Conservation (phyloP, 192 early-diverging fungal genomes). For the Allomyces macrogynus region DNA sequence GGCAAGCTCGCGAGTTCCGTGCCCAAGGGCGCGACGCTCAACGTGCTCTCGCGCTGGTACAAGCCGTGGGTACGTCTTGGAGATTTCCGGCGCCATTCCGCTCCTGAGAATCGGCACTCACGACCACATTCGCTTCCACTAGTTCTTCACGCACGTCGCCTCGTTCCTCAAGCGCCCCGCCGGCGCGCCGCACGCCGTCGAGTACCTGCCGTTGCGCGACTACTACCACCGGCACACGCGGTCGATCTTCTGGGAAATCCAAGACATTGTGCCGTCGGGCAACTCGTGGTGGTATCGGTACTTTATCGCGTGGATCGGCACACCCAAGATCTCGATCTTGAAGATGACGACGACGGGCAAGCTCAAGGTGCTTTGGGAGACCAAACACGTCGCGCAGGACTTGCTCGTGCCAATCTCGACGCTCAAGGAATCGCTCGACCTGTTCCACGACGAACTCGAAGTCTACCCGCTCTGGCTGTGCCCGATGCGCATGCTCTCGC, state of each 20-base stretch:
- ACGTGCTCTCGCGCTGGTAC: slow-evolving; percentile 14
- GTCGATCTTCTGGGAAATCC: slow-evolving; percentile 19
- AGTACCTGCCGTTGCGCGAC: slow-evolving; percentile 21
- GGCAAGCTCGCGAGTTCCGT: slow-evolving; percentile 14
- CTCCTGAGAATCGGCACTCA: no score
- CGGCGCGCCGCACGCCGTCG: slow-evolving; percentile 3
- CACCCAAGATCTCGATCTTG: slow-evolving; percentile 12
- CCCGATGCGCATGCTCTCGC: slow-evolving; percentile 3
- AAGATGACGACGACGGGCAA: slow-evolving; percentile 15
- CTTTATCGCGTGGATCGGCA: slow-evolving; percentile 16
- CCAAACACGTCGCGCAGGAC: slow-evolving; percentile 15
- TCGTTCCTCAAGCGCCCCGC: slow-evolving; percentile 3
- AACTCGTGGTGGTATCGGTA: slow-evolving; percentile 16
- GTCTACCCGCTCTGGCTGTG: slow-evolving; percentile 12
- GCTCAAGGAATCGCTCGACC: slow-evolving; percentile 10
- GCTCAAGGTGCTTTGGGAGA: slow-evolving; percentile 10
- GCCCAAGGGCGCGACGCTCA: slow-evolving; percentile 9
- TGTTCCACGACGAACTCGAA: slow-evolving; percentile 15
- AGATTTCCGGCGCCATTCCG: no score
- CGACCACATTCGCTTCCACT: no score
- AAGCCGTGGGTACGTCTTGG: slow-evolving; percentile 10
- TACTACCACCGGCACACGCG: slow-evolving; percentile 24
- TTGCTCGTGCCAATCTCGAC: slow-evolving; percentile 13
- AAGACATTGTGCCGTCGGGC: slow-evolving; percentile 16
- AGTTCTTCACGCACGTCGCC: slow-evolving; percentile 20